phyloP scores from a whole-genome alignment of 1,139 yeast genomes.

The Kurtzmaniella quercitrusa region DNA sequence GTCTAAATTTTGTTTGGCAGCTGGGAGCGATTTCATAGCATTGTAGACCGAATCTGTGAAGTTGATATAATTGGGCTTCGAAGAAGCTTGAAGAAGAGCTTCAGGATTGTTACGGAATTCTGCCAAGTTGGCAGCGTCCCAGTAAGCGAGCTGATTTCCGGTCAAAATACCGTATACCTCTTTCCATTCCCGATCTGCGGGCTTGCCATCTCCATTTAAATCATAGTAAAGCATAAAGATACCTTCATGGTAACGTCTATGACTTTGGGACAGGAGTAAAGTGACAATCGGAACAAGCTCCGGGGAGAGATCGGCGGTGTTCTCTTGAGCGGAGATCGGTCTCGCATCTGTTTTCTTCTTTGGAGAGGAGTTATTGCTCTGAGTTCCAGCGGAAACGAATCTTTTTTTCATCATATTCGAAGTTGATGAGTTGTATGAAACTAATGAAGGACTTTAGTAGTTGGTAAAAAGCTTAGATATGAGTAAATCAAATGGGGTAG shows the following conservation, averaged over 20 bases:
- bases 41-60: conserved; percentile 88
- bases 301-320: conserved; percentile 43
- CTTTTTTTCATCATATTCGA: conserved; percentile 7
- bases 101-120: conserved; percentile 47
- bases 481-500: no score
- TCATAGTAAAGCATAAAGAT: conserved; percentile 70
- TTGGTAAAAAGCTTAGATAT: neutral
- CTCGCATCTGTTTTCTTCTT: neutral
- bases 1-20: conserved; percentile 59
- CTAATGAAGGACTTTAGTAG: neutral
- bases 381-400: conserved; percentile 3
- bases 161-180: conserved; percentile 90
- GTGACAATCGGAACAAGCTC: conserved; percentile 76
- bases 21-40: conserved; percentile 60
- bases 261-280: conserved; percentile 64
- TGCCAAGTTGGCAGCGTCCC: conserved; percentile 83
- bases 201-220: conserved; percentile 78
- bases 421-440: neutral
- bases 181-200: conserved; percentile 79
- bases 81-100: conserved; percentile 48
- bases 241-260: conserved; percentile 72
- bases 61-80: conserved; percentile 85
- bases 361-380: neutral
- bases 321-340: neutral
- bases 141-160: conserved; percentile 87